Evolutionary conservation across 768 basidiomycete species (phyloP), one percentile per base, ranked within the genome.

Genomic region (Calocybe gangraenosa): DNA sequence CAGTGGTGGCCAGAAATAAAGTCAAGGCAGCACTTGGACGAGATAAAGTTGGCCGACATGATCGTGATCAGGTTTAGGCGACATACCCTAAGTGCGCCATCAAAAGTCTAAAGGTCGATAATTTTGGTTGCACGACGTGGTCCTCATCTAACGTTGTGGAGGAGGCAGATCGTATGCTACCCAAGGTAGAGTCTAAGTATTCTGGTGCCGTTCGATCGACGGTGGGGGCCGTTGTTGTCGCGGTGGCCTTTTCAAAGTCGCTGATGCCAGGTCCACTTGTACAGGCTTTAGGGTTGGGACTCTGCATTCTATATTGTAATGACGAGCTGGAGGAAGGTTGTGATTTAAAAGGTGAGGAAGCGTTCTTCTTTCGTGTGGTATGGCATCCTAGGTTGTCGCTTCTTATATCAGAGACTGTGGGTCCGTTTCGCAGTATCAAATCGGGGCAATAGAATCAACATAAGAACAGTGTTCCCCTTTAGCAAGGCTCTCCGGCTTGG

Each of bases 1-100:
- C 89, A 4, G 89, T 92, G 9, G 89, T 92, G 2, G 89, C 89
- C 9, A 92, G 79, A 62, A 92, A 92, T 44, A 92, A 61, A 8
- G 88, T 74, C 64, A 92, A 62, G 3, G 87, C 88, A 30, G 87
- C 85, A 37, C 90, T 91, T 58, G 21, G 47, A 40, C 13, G 21
- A 19, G 20, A 15, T 31, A 28, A 6, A 11, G 40, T 41, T 35
- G 44, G 48, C 47, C 33, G 47, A 35, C 22, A 41, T 19, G 15
- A 7, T 35, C 17, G 34, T n/a, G 14, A 33, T 17, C 30, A 14
- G 19, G 39, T 30, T 42, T 8, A 21, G 22, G 44, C n/a, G n/a
- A 41, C 38, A 44, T 64, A 87, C 87, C 87, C 87, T 50, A 86
- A 71, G 60, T 88, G 87, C 18, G 82, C 75, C 36, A 77, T 60